phyloP scores from a whole-genome alignment of 2,329 filamentous ascomycete species.

The Thelonectria olida region DNA sequence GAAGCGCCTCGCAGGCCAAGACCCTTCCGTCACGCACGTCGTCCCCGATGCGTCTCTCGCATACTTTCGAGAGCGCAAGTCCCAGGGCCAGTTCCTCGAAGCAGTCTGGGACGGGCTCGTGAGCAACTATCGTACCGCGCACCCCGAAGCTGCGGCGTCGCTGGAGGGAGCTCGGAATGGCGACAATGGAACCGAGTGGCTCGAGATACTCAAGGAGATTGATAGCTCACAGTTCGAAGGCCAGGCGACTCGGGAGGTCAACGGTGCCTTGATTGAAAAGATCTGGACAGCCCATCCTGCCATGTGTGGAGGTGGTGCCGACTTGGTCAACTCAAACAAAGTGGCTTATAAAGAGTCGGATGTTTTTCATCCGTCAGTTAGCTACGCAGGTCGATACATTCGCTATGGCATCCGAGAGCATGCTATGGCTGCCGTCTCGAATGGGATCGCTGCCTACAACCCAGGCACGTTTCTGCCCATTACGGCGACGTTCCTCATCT shows the following conservation, averaged over 20 bases:
- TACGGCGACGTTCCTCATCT: constrained; percentile 67
- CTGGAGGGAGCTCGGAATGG: constrained; percentile 4
- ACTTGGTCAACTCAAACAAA: constrained; percentile 55
- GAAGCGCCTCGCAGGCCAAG: constrained; percentile 39
- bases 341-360: constrained; percentile 51
- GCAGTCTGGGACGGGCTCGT: constrained; percentile 58
- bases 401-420: constrained; percentile 61
- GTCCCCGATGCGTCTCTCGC: constrained; percentile 55
- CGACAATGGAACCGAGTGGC: constrained; percentile 20
- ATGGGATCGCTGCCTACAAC: constrained; percentile 55
- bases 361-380: constrained; percentile 38
- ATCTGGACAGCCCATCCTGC: constrained; percentile 31
- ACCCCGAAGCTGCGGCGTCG: constrained; percentile 10
- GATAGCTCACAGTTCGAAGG: constrained; percentile 25
- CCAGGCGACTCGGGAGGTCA: constrained; percentile 49
- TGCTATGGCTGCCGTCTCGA: constrained; percentile 58
- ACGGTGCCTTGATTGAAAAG: constrained; percentile 39
- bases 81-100: constrained; percentile 56
- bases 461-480: constrained; percentile 62
- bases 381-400: constrained; percentile 52
- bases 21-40: constrained; percentile 30
- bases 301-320: constrained; percentile 46
- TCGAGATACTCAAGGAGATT: constrained; percentile 17
- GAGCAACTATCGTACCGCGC: constrained; percentile 45
- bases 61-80: constrained; percentile 61